Base-by-base conservation (phyloP, 805 yeast genomes). In the Cyberlindnera sargentensis region DNA sequence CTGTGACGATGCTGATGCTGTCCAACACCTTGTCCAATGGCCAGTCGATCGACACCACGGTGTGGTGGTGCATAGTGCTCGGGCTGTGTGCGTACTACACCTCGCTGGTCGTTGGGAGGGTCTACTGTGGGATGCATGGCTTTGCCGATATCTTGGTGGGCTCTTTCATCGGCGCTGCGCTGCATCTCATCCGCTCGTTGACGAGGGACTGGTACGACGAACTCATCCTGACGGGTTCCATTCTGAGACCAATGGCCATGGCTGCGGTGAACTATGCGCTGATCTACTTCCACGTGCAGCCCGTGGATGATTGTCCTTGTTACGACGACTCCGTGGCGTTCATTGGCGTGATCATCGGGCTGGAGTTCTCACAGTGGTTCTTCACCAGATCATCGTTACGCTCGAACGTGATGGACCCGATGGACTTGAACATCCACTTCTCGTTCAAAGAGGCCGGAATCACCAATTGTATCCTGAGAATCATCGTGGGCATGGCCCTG, bases 51-150 rank as follows among this genome's bases (percentile, higher is more conserved):
- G 24, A 34, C 5, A 40, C 47, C 4, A 20, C 34, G 1, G 37
- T 36, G 31, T 41, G 45, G 5, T 29, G 57, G 6, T 26, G 45
- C 4, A 37, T 56, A 5, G 40, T 57, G 4, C 35, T 57, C 5
- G n/a, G 49, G 26, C 37, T 62, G 10, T 51, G 56, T 2, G 44
- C 50, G 6, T 89, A 89, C 60, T 80, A 78, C 55, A 46, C 71
- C 32, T 77, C 89, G 6, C 67, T 93, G 47, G 74, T 85, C 1
- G 60, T 78, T 47, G 99, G 99, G 15, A 71, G 99, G 44, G 57
- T 91, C 8, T 91, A 93, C 65, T 89, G 96, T 61, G 99, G 99
- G 3, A 91, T 91, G 99, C 99, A 93, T 65, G 98, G 99, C 3
- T 75, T 85, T 47, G 63, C 84, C 24, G 99, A 93, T 60, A 70